phyloP scores from a whole-genome alignment of 257 asterid species.

The Vinca minor region DNA sequence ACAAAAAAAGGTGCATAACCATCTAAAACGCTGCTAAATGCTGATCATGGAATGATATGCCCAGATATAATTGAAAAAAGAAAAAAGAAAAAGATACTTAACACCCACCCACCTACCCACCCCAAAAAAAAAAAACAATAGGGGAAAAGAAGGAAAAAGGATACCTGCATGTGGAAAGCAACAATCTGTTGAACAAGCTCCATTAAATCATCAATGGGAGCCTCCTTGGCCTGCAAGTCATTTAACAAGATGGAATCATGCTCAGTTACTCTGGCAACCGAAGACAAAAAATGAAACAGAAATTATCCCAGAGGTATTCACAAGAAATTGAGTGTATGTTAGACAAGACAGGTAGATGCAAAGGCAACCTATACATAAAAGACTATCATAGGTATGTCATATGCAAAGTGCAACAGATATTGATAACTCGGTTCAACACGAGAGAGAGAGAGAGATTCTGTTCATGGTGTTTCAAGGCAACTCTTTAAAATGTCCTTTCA shows the following conservation, averaged over 20 bases:
- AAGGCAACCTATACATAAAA: background rate
- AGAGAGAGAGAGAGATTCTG: background rate
- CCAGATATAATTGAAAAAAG: background rate
- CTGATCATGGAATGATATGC: background rate
- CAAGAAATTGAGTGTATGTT: background rate
- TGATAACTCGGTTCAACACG: background rate
- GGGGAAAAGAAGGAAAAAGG: background rate
- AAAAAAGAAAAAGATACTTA: background rate
- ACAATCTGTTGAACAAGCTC: slow-evolving; percentile 83
- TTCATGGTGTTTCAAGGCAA: background rate
- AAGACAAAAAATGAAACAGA: background rate
- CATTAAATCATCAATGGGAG: slow-evolving; percentile 62
- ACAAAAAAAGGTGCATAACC: too few relatives aligned
- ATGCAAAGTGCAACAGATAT: background rate
- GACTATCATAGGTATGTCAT: background rate
- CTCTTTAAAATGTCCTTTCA: too few relatives aligned
- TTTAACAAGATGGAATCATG: background rate
- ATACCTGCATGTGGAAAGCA: slow-evolving; percentile 90
- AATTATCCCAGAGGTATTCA: background rate
- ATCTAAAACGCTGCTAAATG: background rate
- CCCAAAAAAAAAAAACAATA: too few relatives aligned
- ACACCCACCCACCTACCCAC: too few relatives aligned
- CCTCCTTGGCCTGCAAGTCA: slow-evolving; percentile 37
- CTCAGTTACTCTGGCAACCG: background rate
- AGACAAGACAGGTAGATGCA: background rate